Percentiles rank a stretch among this genome's conserved stretches.
Evolutionary conservation across 1,284 basidiomycete genomes (phyloP).

Genomic region (Caloboletus inedulis): DNA sequence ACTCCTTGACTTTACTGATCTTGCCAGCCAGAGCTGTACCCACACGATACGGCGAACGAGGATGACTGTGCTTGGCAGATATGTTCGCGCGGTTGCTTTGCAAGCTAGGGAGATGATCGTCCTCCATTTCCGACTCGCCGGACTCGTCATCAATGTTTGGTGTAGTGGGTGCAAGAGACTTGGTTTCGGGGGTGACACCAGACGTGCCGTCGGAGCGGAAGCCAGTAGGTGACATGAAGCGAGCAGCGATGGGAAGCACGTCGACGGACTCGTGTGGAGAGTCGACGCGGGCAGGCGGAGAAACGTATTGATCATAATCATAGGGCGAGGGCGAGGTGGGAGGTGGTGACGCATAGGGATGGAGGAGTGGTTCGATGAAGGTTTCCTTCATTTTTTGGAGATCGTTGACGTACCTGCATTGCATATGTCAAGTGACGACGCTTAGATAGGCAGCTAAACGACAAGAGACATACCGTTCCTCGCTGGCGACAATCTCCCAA

Average conservation of each 20-base stretch:
- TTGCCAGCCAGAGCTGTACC: slow-evolving; percentile 45
- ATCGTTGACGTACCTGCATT: slow-evolving; percentile 83
- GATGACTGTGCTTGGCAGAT: slow-evolving; percentile 60
- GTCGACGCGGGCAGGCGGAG: slow-evolving; percentile 41
- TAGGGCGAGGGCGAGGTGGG: slow-evolving; percentile 52
- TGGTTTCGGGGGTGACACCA: slow-evolving; percentile 39
- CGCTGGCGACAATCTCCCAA: slow-evolving; percentile 97
- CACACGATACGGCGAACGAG: slow-evolving; percentile 71
- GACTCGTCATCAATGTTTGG: slow-evolving; percentile 72
- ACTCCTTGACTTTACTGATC: slow-evolving; percentile 27
- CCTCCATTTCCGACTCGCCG: slow-evolving; percentile 67
- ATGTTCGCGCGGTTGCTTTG: slow-evolving; percentile 41
- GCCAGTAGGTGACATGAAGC: slow-evolving; percentile 78
- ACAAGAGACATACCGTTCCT: slow-evolving; percentile 72
- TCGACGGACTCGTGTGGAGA: slow-evolving; percentile 69
- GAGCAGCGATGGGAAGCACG: slow-evolving; percentile 82
- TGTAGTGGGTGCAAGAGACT: slow-evolving; percentile 37
- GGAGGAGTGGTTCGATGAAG: slow-evolving; percentile 87
- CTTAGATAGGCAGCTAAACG: slow-evolving; percentile 13
- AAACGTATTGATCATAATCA: slow-evolving; percentile 60
- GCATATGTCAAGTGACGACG: slow-evolving; percentile 12
- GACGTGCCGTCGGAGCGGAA: slow-evolving; percentile 49
- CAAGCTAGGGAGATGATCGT: slow-evolving; percentile 45
- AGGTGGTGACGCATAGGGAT: slow-evolving; percentile 60
- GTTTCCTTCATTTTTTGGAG: slow-evolving; percentile 89